These are phyloP conservation scores for Macrocybe gigantea DNA, from an alignment of 768 basidiomycete species.

Conservation along the genomic window DNA sequence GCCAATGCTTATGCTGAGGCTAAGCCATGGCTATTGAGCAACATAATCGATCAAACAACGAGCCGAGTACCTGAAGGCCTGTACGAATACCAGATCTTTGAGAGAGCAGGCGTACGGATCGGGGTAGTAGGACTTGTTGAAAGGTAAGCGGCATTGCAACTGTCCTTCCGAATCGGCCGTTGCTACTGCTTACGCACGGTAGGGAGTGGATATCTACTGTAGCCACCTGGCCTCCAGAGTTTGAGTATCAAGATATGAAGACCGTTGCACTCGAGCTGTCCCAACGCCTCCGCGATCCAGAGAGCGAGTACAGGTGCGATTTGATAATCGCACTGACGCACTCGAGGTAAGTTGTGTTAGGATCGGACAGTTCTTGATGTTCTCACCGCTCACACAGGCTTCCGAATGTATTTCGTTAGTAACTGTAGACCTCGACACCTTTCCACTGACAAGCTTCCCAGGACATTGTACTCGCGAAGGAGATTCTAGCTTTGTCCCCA, in stretches of 20 bases:
- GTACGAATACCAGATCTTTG: slow-evolving; percentile 57
- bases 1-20: not conserved
- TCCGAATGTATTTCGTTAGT: slow-evolving; percentile 35
- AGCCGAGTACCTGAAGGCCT: slow-evolving; percentile 56
- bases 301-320: slow-evolving; percentile 67
- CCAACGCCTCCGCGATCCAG: slow-evolving; percentile 60
- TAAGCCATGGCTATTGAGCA: slow-evolving; percentile 88
- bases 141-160: slow-evolving; percentile 37
- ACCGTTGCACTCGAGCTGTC: slow-evolving; percentile 72
- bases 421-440: not conserved
- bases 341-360: slow-evolving; percentile 44
- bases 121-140: slow-evolving; percentile 88
- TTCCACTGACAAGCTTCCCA: slow-evolving; percentile 18
- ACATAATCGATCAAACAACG: slow-evolving; percentile 71
- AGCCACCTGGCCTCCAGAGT: slow-evolving; percentile 78
- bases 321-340: slow-evolving; percentile 85
- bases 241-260: slow-evolving; percentile 71
- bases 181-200: not conserved
- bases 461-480: slow-evolving; percentile 70
- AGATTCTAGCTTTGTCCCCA: slow-evolving; percentile 55
- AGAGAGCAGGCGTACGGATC: slow-evolving; percentile 63
- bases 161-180: not conserved
- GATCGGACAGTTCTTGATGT: not conserved
- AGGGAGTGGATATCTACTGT: slow-evolving; percentile 91
- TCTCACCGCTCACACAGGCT: slow-evolving; percentile 22